Percentiles rank a stretch among this genome's conserved stretches.
These are phyloP conservation scores for Yamadazyma epiphylla DNA, from an alignment of 1,139 yeast genomes.

Conservation along the genomic window DNA sequence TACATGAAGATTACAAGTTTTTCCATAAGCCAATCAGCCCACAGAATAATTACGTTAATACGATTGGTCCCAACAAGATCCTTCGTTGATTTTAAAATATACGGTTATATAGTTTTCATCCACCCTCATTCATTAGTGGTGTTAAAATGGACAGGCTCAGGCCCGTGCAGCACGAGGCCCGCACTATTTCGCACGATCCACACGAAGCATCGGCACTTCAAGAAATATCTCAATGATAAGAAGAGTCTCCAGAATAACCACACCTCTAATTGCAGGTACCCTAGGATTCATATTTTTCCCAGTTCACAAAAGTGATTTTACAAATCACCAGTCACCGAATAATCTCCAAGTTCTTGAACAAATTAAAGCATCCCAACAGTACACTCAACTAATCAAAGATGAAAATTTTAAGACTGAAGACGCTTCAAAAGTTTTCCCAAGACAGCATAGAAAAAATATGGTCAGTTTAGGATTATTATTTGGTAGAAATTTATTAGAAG, in stretches of 20 bases:
- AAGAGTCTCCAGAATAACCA: constrained; percentile 19
- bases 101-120: no score
- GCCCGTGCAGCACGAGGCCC: no score
- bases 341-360: constrained; percentile 27
- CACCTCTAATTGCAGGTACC: constrained; percentile 42
- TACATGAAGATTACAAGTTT: constrained; percentile 3
- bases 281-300: constrained; percentile 47
- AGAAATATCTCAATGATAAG: no score
- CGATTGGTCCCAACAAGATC: no score
- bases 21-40: constrained; percentile 1
- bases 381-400: constrained; percentile 25
- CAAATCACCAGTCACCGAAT: constrained; percentile 19
- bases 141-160: no score
- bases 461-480: constrained; percentile 65
- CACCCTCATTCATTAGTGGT: no score
- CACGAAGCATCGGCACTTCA: no score
- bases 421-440: constrained; percentile 51
- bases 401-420: constrained; percentile 19
- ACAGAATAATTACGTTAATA: neutral
- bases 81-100: no score
- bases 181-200: no score
- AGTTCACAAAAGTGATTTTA: constrained; percentile 31
- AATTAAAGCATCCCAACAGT: constrained; percentile 31
- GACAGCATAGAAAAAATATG: constrained; percentile 57
- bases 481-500: constrained; percentile 59